Percentiles rank a stretch among this genome's conserved stretches.
phyloP scores from a whole-genome alignment of 2,329 filamentous ascomycete genomes.

The Teratosphaeria destructans region DNA sequence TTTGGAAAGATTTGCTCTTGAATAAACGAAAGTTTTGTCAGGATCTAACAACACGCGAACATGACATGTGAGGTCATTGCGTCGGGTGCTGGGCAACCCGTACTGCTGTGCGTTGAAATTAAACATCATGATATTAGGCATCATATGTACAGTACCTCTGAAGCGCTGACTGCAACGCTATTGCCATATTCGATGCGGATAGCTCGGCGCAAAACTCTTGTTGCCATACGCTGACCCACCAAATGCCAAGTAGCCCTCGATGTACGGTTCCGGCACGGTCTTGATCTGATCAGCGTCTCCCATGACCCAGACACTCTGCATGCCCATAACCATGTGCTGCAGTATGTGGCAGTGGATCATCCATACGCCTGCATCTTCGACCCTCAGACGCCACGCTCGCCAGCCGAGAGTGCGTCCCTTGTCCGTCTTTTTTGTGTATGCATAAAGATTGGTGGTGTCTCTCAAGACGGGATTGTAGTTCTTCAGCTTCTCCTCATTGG shows the following conservation, averaged over 20 bases:
- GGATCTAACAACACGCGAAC: background rate
- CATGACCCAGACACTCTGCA: constrained; percentile 39
- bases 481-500: constrained; percentile 36
- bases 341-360: constrained; percentile 53
- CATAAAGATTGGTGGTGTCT: constrained; percentile 46
- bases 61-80: background rate
- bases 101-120: background rate
- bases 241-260: constrained; percentile 35
- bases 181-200: constrained; percentile 11
- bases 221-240: constrained; percentile 36
- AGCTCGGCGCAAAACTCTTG: constrained; percentile 12
- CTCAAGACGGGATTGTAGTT: constrained; percentile 31
- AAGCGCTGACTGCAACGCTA: background rate
- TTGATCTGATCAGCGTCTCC: constrained; percentile 33
- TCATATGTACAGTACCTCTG: background rate
- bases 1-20: background rate
- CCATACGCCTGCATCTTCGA: constrained; percentile 46
- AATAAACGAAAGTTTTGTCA: too few species aligned
- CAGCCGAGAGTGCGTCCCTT: constrained; percentile 42
- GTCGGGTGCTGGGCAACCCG: background rate
- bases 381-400: constrained; percentile 50
- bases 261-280: constrained; percentile 22
- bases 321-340: constrained; percentile 49
- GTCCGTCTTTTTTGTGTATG: constrained; percentile 36
- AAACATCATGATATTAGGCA: background rate